Evolutionary conservation across 2,329 filamentous ascomycete genomes (phyloP).

Genomic region (Verticillium dahliae): DNA sequence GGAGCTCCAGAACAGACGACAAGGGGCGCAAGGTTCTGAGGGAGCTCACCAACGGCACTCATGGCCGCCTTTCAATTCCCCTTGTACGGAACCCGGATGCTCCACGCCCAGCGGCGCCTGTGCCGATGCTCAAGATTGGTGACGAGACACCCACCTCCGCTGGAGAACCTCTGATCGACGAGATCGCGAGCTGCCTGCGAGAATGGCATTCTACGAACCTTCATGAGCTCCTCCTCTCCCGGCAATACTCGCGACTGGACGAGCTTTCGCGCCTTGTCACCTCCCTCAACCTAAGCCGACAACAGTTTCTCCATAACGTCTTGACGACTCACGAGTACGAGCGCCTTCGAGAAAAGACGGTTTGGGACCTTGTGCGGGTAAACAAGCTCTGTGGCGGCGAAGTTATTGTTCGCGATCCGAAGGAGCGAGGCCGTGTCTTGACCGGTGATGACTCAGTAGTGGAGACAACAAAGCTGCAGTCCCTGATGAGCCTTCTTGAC

Average conservation of each 20-base stretch:
- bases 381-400: conserved; percentile 94
- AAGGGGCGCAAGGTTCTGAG: conserved; percentile 14
- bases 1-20: conserved; percentile 2
- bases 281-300: conserved; percentile 75
- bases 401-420: conserved; percentile 88
- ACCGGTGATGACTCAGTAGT: conserved; percentile 92
- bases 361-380: conserved; percentile 90
- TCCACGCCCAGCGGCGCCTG: conserved; percentile 79
- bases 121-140: conserved; percentile 95
- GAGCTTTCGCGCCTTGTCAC: conserved; percentile 74
- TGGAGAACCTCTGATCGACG: conserved; percentile 88
- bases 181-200: conserved; percentile 91
- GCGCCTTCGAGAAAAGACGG: conserved; percentile 76
- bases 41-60: conserved; percentile 31
- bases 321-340: conserved; percentile 80
- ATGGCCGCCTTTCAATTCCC: conserved; percentile 37
- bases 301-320: conserved; percentile 90
- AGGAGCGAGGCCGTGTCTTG: conserved; percentile 73
- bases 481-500: conserved; percentile 89
- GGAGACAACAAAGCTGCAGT: conserved; percentile 84
- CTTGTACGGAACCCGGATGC: conserved; percentile 57
- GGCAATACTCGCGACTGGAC: conserved; percentile 76
- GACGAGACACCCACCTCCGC: conserved; percentile 90
- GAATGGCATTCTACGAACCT: conserved; percentile 99
- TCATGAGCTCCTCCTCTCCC: conserved; percentile 79